Percentiles rank a stretch among this genome's conserved stretches.
Evolutionary conservation across 129 eudicot species (phyloP).

Genomic region (Tanacetum coccineum): DNA sequence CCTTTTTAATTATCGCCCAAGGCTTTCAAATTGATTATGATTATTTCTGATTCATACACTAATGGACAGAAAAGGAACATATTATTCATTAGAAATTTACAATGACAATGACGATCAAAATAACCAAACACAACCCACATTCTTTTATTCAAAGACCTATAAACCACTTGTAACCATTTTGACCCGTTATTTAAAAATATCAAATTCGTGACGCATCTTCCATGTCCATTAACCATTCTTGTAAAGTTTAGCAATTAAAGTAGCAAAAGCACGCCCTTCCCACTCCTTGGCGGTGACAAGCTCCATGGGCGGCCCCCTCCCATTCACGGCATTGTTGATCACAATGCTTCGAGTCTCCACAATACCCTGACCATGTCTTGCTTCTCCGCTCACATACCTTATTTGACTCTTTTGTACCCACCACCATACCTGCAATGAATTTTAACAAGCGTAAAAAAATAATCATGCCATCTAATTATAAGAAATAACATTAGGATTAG

Average conservation of each 20-base stretch:
- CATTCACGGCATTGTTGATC: constrained; percentile 15
- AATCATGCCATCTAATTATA: neutral
- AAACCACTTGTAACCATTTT: neutral
- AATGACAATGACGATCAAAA: neutral
- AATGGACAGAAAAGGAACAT: too few species aligned
- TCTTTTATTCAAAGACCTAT: neutral
- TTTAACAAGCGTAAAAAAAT: neutral
- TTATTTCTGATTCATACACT: too few species aligned
- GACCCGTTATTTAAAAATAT: neutral
- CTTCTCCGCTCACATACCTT: constrained; percentile 19
- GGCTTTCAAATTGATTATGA: too few species aligned
- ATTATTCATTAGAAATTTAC: neutral
- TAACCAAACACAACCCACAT: neutral
- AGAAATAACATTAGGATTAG: neutral
- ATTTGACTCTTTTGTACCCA: neutral
- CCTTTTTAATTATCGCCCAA: too few species aligned
- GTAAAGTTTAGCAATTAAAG: constrained; percentile 18
- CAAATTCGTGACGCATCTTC: neutral
- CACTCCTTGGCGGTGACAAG: constrained; percentile 20
- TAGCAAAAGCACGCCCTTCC: constrained; percentile 34
- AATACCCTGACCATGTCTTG: constrained; percentile 26
- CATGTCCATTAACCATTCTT: neutral
- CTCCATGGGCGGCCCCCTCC: constrained; percentile 23
- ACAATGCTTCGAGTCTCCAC: constrained; percentile 12
- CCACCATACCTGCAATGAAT: constrained; percentile 5